Percentiles rank a stretch among this genome's conserved stretches.
phyloP scores from a whole-genome alignment of 805 yeast genomes.

The Tetrapisispora arboricola region DNA sequence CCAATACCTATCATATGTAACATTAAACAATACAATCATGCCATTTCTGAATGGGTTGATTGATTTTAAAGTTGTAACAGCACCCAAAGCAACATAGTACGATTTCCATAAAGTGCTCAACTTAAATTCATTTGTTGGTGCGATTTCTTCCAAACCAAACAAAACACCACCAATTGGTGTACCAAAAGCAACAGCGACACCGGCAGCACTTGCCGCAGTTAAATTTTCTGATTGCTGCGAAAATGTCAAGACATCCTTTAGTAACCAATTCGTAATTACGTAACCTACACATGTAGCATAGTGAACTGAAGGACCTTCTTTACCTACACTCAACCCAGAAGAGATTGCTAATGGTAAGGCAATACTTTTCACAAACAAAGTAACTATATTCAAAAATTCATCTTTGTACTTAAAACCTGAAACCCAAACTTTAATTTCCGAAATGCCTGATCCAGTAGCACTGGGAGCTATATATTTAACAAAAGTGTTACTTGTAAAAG shows the following conservation, averaged over 20 bases:
- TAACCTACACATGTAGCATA: constrained; percentile 96
- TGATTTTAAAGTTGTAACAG: constrained; percentile 68
- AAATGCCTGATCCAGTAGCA: constrained; percentile 96
- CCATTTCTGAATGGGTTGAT: constrained; percentile 92
- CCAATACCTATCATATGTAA: constrained; percentile 82
- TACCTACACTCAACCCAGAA: constrained; percentile 88
- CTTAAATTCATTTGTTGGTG: constrained; percentile 54
- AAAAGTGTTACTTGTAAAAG: constrained; percentile 52
- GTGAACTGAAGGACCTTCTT: constrained; percentile 97
- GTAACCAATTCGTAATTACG: constrained; percentile 49
- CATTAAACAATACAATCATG: constrained; percentile 85
- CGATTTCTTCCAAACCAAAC: constrained; percentile 84
- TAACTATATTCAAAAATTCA: constrained; percentile 65
- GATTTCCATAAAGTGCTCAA: constrained; percentile 81
- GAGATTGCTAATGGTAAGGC: constrained; percentile 87
- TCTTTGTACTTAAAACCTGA: constrained; percentile 71
- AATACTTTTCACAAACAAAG: constrained; percentile 63
- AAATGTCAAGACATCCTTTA: constrained; percentile 28
- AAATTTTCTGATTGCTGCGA: constrained; percentile 33
- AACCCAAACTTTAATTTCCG: constrained; percentile 90
- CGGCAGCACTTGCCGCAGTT: constrained; percentile 92
- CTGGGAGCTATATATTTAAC: constrained; percentile 70
- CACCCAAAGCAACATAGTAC: constrained; percentile 82
- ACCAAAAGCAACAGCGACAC: constrained; percentile 97
- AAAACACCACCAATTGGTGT: constrained; percentile 94